Percentiles rank a stretch among this genome's conserved stretches.
These are phyloP conservation scores for Colletotrichum siamense DNA, from an alignment of 2,329 filamentous ascomycete species.

Conservation along the genomic window DNA sequence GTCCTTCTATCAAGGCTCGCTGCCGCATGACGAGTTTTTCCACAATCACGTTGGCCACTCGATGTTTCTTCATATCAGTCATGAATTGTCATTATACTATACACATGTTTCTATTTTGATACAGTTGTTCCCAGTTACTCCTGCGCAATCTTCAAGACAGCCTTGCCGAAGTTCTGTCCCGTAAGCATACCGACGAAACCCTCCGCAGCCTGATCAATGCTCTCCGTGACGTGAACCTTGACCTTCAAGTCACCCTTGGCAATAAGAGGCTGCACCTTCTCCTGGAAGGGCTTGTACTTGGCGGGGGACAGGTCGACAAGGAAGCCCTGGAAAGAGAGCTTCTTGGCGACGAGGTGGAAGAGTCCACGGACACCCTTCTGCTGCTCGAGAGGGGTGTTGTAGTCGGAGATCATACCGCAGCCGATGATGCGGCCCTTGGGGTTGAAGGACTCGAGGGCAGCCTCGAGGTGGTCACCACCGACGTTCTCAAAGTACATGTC, in stretches of 20 bases:
- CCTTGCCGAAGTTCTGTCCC: conserved; percentile 88
- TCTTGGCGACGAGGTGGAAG: conserved; percentile 68
- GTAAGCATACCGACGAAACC: conserved; percentile 77
- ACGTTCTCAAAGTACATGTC: conserved; percentile 70
- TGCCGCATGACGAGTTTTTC: no score
- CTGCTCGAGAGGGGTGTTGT: conserved; percentile 65
- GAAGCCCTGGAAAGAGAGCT: conserved; percentile 77
- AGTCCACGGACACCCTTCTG: conserved; percentile 72
- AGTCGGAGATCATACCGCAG: conserved; percentile 77
- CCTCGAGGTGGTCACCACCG: conserved; percentile 57
- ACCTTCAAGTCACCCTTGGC: conserved; percentile 77
- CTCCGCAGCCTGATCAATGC: conserved; percentile 80
- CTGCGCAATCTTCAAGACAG: conserved; percentile 67
- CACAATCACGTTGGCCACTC: no score
- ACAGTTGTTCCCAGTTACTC: neutral
- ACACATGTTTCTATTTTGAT: neutral
- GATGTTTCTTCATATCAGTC: no score
- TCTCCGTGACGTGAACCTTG: conserved; percentile 70
- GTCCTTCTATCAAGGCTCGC: no score
- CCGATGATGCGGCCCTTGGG: conserved; percentile 67
- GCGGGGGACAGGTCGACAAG: conserved; percentile 75
- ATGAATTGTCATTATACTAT: conserved; percentile 15
- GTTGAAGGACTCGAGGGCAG: conserved; percentile 56
- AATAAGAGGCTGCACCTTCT: conserved; percentile 79
- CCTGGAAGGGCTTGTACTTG: conserved; percentile 74